Evolutionary conservation across 2,329 filamentous ascomycete genomes (phyloP), one percentile per base, ranked within the genome.

Genomic region (Pestalotiopsis sp.): DNA sequence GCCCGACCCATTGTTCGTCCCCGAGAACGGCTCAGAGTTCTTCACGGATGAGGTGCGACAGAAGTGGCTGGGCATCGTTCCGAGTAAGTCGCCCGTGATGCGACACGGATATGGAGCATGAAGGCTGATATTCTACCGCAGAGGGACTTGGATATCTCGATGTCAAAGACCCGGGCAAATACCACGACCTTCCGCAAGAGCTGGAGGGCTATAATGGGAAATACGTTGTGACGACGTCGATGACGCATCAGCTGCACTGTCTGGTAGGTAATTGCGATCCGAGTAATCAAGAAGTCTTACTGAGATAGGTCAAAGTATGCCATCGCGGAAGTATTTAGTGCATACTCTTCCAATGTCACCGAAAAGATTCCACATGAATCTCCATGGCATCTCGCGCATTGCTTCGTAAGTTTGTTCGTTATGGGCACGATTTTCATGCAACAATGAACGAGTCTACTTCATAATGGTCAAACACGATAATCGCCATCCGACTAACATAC

Each of bases 221-320:
- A 52, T 81, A 79, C 57, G 78, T 80, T 62, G 83, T 80, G 71
- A 83, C 82, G 1, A 82, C 82, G 0, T 80, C 79, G 2, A 78
- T 83, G 70, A 83, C 82, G 3, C 82, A 84, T 68, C 82, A 84
- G 72, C 76, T 84, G 2, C 81, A 83, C 71, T 84, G 82, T 69
- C 75, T 83, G 41, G 79, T 81, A 75, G 61, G 70, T 64, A 12
- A 14, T 27, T 57, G 9, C 12, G 25, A 40, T 25, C 13, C 2
- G 11, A n/a, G 6, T 38, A 12, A 17, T 20, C 23, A 2, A 27
- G 27, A 3, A 11, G 2, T 56, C 41, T 56, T 65, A 25, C 56
- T 56, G 20, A 56, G 7, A 49, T 59, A 13, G 4, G 36, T 61
- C n/a, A 45, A 49, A 78, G 74, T 77, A 80, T 70, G 75, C 80